Base-by-base conservation (phyloP, 768 basidiomycete genomes). In the Mycena epipterygia region DNA sequence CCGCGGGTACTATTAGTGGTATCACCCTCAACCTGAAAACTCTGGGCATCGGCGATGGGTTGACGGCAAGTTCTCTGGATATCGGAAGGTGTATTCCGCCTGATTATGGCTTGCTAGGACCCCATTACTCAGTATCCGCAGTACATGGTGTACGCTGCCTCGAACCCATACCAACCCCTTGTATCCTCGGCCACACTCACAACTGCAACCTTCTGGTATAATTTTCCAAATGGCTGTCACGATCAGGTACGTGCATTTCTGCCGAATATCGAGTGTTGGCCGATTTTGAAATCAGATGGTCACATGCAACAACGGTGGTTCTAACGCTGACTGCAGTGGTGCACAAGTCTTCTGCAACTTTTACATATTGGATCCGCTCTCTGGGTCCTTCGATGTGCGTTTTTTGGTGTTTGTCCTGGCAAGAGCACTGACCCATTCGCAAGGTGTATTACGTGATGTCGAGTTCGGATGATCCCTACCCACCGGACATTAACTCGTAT, bases 1-100 rank as follows among this genome's bases (percentile, higher is more conserved):
- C 83, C 11, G 80, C 81, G 5, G 87, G 87, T 17, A 83, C 74
- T 0, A 69, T 88, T 5, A 71, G 76, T 7, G 90, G 90, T 3
- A 67, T 86, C 12, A 79, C 79, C 4, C 83, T 92, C 58, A 90
- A 91, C 70, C 84, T 92, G 27, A 85, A 89, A 74, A 81, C 86
- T 29, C 84, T 91, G 27, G 91, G 89, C 27, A 81, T 92, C n/a
- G 90, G 91, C 21, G 84, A 92, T 74, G 90, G 90, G 14, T 78
- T 91, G 32, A 90, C 89, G 5, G 89, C 90, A 23, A 51, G 21
- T 62, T n/a, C n/a, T n/a, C n/a, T n/a, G n/a, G 30, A 53, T 55
- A 53, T 53, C 42, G 51, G 30, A 33, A 62, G 51, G 25, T 29
- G 32, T 23, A n/a, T 71, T 17, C 3, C 29, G 37, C n/a, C 29